Conservation (phyloP, 257 asterid species). For the Phtheirospermum japonicum region DNA sequence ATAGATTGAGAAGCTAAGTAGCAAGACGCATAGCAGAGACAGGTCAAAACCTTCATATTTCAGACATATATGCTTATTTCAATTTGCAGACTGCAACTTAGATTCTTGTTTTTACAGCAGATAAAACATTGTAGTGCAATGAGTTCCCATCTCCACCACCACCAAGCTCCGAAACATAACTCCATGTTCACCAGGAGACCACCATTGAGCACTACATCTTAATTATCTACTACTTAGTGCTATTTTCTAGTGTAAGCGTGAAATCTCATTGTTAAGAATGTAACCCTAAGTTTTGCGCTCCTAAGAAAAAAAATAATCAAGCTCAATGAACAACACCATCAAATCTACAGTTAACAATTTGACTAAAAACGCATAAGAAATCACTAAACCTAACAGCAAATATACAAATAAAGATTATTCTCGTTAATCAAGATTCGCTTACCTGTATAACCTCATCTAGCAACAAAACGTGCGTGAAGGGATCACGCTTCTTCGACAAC, state of each 20-base stretch:
- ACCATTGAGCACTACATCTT: neutral
- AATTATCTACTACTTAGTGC: neutral
- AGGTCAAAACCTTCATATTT: too few species aligned
- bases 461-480: slow-evolving; percentile 87
- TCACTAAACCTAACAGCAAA: neutral
- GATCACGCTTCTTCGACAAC: slow-evolving; percentile 93
- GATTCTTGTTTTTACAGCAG: too few species aligned
- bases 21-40: too few species aligned
- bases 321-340: neutral
- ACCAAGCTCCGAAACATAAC: neutral
- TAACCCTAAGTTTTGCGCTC: neutral
- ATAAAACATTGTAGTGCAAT: too few species aligned
- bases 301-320: neutral
- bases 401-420: neutral
- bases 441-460: slow-evolving; percentile 95
- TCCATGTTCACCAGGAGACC: neutral
- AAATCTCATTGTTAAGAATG: neutral
- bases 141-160: too few species aligned
- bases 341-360: neutral
- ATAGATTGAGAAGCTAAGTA: too few species aligned
- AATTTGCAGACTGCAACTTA: too few species aligned
- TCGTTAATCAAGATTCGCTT: slow-evolving; percentile 14
- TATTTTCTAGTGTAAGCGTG: neutral
- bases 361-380: neutral
- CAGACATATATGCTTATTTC: too few species aligned